Base-by-base conservation (phyloP, 768 basidiomycete species). In the Arthromyces matolae region DNA sequence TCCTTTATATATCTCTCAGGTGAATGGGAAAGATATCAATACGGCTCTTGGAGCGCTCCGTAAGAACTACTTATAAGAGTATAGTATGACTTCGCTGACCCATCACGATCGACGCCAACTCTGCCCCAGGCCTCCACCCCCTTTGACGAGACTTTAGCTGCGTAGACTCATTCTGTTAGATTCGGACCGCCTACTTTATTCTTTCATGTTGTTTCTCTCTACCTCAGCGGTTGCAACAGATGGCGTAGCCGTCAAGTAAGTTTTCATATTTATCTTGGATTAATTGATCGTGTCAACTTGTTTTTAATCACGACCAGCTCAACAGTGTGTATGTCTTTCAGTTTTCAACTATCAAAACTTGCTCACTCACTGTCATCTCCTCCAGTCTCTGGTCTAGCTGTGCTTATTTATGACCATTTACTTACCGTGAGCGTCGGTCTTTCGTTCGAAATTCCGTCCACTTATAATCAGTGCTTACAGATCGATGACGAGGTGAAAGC, bases 381-480 rank as follows among this genome's bases (percentile, higher is more conserved):
- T 8, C 13, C 28, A 54, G 53, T 50, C 14, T 35, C 53, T 16
- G 53, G 49, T 27, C 48, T 54, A 33, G 23, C 53, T 4, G 14
- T 54, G 28, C 42, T 54, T 22, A 5, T 54, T 1, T 54, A 51
- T 16, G 53, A 54, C 31, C 46, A 54, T 35, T 14, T 51, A 16
- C 23, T 54, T 14, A 50, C 53, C 6, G 53, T 42, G 28, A 36
- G 53, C 14, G 10, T n/a, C 6, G 25, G n/a, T 42, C 7, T 20
- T 39, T 12, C 10, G 12, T 24, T 6, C n/a, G 6, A 48, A 19
- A 18, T 37, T 16, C 2, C 12, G 12, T 8, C 23, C 5, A 23
- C 43, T 41, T 29, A 47, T 7, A 18, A 27, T n/a, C 6, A 3
- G 14, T 40, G n/a, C n/a, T 20, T 39, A 31, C 23, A 55, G 53